These are phyloP conservation scores for Neurospora sp. DNA, from an alignment of 495 filamentous ascomycete species.

Conservation along the genomic window DNA sequence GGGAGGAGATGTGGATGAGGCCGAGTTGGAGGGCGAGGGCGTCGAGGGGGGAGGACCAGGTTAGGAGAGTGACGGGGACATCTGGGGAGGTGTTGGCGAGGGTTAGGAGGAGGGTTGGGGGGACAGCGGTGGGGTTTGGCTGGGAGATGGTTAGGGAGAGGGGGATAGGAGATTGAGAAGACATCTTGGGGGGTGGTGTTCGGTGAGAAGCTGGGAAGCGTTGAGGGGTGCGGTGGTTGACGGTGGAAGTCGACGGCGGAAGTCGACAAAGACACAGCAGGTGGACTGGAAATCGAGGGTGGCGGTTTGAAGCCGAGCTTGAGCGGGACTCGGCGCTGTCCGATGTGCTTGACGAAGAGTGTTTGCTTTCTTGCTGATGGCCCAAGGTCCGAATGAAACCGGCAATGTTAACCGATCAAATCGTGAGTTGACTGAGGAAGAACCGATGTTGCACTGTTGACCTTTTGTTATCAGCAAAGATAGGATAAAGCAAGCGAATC, in stretches of 20 bases:
- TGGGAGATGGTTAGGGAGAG: slow-evolving; percentile 2
- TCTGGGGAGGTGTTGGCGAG: slow-evolving; percentile 32
- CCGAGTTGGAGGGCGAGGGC: slow-evolving; percentile 34
- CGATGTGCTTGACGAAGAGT: neutral
- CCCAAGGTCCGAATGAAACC: neutral
- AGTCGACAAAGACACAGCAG: neutral
- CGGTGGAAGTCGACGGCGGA: neutral
- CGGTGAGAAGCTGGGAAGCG: neutral
- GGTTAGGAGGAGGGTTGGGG: slow-evolving; percentile 7
- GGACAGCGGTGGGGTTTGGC: slow-evolving; percentile 7
- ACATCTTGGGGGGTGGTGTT: neutral
- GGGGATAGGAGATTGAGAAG: neutral
- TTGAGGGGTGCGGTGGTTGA: neutral
- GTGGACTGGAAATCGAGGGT: neutral
- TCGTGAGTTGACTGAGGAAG: neutral
- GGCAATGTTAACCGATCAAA: neutral
- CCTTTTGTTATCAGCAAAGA: neutral
- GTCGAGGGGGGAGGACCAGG: slow-evolving; percentile 42
- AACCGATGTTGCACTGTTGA: neutral
- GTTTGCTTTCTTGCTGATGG: neutral
- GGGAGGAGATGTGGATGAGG: slow-evolving; percentile 33
- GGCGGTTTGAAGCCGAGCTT: neutral
- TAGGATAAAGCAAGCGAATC: neutral
- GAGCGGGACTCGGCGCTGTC: neutral
- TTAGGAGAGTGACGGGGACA: slow-evolving; percentile 36